Conservation (phyloP, 2,329 filamentous ascomycete genomes). For the Ophiocordyceps camponoti-rufipedis region DNA sequence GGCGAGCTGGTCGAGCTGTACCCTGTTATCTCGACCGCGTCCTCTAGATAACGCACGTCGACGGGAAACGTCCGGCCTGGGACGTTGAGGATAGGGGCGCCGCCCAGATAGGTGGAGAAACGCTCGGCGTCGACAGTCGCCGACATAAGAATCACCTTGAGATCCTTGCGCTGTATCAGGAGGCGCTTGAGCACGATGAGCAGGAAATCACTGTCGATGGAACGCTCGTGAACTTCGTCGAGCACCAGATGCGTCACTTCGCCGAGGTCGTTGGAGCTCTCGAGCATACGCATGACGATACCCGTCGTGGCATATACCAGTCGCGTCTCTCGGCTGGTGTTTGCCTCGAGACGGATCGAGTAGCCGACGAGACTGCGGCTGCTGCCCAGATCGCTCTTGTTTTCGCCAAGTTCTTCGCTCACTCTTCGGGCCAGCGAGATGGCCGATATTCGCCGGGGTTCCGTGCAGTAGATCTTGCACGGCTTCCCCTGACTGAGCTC, state of each 20-base stretch:
- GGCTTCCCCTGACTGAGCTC: slow-evolving; percentile 61
- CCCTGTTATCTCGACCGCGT: slow-evolving; percentile 75
- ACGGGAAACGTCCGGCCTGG: slow-evolving; percentile 91
- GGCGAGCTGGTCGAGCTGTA: slow-evolving; percentile 34
- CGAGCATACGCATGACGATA: slow-evolving; percentile 96
- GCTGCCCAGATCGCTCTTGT: slow-evolving; percentile 64
- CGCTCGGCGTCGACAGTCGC: slow-evolving; percentile 86
- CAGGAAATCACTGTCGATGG: slow-evolving; percentile 92
- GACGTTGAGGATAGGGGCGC: slow-evolving; percentile 74
- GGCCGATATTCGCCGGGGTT: slow-evolving; percentile 87
- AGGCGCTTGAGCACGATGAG: slow-evolving; percentile 81
- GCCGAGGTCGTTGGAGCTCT: slow-evolving; percentile 66
- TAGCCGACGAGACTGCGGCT: slow-evolving; percentile 76
- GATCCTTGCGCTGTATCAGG: slow-evolving; percentile 54
- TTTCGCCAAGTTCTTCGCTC: slow-evolving; percentile 85
- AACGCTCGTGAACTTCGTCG: slow-evolving; percentile 94
- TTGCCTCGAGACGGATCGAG: slow-evolving; percentile 83
- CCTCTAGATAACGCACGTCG: slow-evolving; percentile 71
- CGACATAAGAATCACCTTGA: slow-evolving; percentile 94
- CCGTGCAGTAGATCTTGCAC: slow-evolving; percentile 91
- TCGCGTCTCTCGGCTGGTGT: slow-evolving; percentile 62
- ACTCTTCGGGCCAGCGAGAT: slow-evolving; percentile 87
- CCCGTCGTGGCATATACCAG: slow-evolving; percentile 79
- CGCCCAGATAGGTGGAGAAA: slow-evolving; percentile 76
- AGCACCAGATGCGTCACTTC: slow-evolving; percentile 89